These are phyloP conservation scores for Spergularia marina DNA, from an alignment of 148 eudicot genomes.

Conservation along the genomic window DNA sequence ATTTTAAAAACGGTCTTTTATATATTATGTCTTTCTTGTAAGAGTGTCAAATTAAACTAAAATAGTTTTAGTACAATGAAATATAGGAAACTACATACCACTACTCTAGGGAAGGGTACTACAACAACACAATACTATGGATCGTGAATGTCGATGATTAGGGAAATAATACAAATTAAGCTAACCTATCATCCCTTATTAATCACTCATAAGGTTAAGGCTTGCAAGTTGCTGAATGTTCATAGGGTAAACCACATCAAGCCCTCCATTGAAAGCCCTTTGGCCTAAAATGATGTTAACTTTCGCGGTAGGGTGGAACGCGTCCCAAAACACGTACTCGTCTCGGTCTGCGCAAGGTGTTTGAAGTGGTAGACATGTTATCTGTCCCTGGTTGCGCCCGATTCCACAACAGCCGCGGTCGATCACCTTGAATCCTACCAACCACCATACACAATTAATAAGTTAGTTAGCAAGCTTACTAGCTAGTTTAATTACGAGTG, in stretches of 20 bases:
- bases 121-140: too few relatives aligned
- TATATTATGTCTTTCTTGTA: too few relatives aligned
- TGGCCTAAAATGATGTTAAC: slow-evolving; percentile 69
- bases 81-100: too few relatives aligned
- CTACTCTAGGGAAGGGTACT: too few relatives aligned
- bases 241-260: slow-evolving; percentile 55
- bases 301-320: slow-evolving; percentile 80
- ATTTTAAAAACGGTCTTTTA: too few relatives aligned
- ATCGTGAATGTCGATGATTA: neutral
- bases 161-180: neutral
- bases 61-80: too few relatives aligned
- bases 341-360: slow-evolving; percentile 66
- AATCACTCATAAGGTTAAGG: slow-evolving; percentile 29
- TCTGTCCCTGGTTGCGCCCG: slow-evolving; percentile 82
- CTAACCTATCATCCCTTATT: neutral
- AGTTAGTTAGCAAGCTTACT: too few relatives aligned
- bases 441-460: neutral
- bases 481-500: neutral
- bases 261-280: slow-evolving; percentile 68
- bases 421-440: slow-evolving; percentile 60
- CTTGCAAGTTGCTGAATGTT: slow-evolving; percentile 81
- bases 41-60: too few relatives aligned
- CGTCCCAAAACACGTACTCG: slow-evolving; percentile 85
- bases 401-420: slow-evolving; percentile 82
- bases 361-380: slow-evolving; percentile 83